Evolutionary conservation across 305 asterid species (phyloP), one percentile per base, ranked within the genome.

Genomic region (Plantago coronopus): DNA sequence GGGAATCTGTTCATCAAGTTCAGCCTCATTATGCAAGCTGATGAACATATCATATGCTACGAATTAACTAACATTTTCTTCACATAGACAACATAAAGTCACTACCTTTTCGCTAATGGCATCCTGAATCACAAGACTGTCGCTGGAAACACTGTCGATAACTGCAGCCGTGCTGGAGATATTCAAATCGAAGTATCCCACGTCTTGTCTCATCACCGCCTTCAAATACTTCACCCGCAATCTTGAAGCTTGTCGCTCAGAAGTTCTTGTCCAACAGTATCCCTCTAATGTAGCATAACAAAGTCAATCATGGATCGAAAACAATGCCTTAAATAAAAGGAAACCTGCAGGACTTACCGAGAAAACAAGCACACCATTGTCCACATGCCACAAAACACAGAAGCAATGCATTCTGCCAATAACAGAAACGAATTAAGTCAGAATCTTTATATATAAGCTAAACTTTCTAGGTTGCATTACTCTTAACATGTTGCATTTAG

Each of bases 221-320:
- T 83, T 87, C n/a, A 93, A 64, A 61, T 93, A 93, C 25, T 83
- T 76, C n/a, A 83, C 73, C 63, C 97, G 76, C 49, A 93, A 42
- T 38, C 83, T 78, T 7, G 97, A 87, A 15, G 97, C 97, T 70
- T 89, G 96, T 61, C 97, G 80, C 78, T 87, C 97, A 7, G 89
- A 96, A 18, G 99, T 89, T 77, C 97, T 83, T 57, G 97, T 87
- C 96, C 97, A 93, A 67, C 97, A 93, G 74, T 81, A 93, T 14
- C 96, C 97, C 97, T 93, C 99, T 93, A 55, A 6, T 57, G 0
- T 45, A 17, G n/a, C 27, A 10, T 10, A 60, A 6, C 25, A 10
- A 60, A 48, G n/a, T 14, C 4, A 49, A 13, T 50, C 27, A 50
- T 50, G 9, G 8, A 51, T 57, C 16, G 21, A 42, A 2, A 42